These are phyloP conservation scores for Ammopiptanthus mongolicus DNA, from an alignment of 306 rosid species.

Conservation along the genomic window DNA sequence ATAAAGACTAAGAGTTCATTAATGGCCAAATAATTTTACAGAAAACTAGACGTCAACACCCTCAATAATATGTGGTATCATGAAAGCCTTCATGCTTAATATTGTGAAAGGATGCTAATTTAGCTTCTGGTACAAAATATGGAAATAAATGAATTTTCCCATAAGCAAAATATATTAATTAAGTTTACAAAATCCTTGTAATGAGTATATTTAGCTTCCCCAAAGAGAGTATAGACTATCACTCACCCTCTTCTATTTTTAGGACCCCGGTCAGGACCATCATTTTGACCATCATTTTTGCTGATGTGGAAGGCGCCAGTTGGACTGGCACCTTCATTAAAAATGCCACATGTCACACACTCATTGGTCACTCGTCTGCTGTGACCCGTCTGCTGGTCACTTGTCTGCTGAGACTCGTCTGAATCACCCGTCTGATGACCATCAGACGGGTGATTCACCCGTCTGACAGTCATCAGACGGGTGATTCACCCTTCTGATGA, in stretches of 20 bases:
- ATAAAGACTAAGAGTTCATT: constrained; percentile 9
- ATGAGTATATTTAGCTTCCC: neutral
- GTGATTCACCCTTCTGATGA: no score
- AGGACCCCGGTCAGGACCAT: constrained; percentile 42
- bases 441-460: no score
- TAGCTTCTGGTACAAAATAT: neutral
- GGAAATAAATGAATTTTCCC: neutral
- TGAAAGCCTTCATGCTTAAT: neutral
- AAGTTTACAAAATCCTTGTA: neutral
- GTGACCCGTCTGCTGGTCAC: no score
- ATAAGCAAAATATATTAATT: neutral
- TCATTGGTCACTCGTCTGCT: no score
- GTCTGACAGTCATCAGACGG: no score
- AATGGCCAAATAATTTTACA: constrained; percentile 6
- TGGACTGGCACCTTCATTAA: no score
- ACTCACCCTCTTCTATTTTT: constrained; percentile 50
- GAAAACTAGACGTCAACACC: neutral
- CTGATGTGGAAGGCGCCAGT: no score
- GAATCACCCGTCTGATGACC: no score
- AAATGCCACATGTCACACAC: constrained; percentile 67
- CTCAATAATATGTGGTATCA: neutral
- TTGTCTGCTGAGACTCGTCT: no score
- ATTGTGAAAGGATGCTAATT: constrained; percentile 13
- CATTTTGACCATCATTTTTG: constrained; percentile 48
- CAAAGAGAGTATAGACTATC: neutral